phyloP scores from a whole-genome alignment of 768 basidiomycete genomes.

The Suillus brevipes region DNA sequence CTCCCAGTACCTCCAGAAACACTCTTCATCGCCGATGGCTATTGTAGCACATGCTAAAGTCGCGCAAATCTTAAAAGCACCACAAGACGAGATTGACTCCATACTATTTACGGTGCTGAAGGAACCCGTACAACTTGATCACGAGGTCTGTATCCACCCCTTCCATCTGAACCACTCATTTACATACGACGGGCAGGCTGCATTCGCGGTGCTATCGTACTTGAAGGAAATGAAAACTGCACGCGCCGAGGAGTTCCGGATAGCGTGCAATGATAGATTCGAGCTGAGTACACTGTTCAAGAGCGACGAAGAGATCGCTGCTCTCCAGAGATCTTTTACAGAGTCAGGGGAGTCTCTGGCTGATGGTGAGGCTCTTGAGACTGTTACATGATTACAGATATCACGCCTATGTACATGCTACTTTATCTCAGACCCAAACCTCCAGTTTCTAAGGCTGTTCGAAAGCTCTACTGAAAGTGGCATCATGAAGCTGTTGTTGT shows the following conservation, averaged over 20 bases:
- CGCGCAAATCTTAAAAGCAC: conserved; percentile 43
- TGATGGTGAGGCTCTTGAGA: conserved; percentile 4
- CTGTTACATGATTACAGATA: background rate
- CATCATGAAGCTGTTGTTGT: background rate
- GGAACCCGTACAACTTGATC: conserved; percentile 42
- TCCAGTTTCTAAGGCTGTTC: background rate
- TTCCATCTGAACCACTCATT: background rate
- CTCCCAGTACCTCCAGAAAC: conserved; percentile 70
- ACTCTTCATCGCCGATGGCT: conserved; percentile 49
- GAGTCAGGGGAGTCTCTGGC: conserved; percentile 15
- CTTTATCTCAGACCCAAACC: background rate
- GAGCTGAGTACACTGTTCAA: conserved; percentile 69
- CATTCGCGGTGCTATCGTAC: conserved; percentile 47
- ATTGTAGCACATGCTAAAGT: conserved; percentile 68
- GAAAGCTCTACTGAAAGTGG: background rate
- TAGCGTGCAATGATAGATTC: conserved; percentile 53
- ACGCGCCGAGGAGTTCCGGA: conserved; percentile 61
- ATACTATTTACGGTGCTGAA: conserved; percentile 50
- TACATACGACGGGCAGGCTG: conserved; percentile 43
- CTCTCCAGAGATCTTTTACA: conserved; percentile 32
- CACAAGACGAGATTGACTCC: conserved; percentile 61
- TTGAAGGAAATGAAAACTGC: conserved; percentile 50
- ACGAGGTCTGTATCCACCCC: conserved; percentile 43
- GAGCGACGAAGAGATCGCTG: conserved; percentile 47
- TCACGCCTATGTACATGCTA: background rate